Evolutionary conservation across 495 filamentous ascomycete species (phyloP).

Genomic region (Neurospora cerealis): DNA sequence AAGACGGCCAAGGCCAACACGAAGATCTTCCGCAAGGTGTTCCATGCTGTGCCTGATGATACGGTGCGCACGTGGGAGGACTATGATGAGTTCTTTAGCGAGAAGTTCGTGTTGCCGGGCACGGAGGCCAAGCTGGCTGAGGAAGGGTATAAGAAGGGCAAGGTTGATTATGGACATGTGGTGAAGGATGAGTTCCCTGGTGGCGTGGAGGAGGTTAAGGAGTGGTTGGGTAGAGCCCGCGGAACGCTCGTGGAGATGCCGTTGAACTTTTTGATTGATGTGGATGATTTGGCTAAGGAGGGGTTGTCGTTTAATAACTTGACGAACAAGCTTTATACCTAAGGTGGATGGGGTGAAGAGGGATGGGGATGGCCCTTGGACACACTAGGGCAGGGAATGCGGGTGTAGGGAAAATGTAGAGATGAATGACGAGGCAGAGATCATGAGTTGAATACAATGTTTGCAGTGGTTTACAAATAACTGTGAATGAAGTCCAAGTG

Average conservation of each 20-base stretch:
- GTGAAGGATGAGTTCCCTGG: slow-evolving; percentile 67
- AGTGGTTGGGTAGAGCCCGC: slow-evolving; percentile 59
- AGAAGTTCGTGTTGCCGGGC: slow-evolving; percentile 55
- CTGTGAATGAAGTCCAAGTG: neutral
- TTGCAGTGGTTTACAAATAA: neutral
- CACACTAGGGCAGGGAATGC: neutral
- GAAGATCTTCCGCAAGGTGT: slow-evolving; percentile 72
- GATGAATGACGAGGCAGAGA: neutral
- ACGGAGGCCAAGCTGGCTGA: slow-evolving; percentile 16
- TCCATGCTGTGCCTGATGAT: slow-evolving; percentile 84
- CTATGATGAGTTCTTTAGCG: slow-evolving; percentile 71
- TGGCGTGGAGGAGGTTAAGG: slow-evolving; percentile 68
- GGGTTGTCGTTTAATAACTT: slow-evolving; percentile 70
- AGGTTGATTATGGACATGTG: slow-evolving; percentile 72
- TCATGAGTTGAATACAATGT: neutral
- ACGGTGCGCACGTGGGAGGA: slow-evolving; percentile 68
- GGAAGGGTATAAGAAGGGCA: slow-evolving; percentile 25
- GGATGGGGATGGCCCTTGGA: neutral
- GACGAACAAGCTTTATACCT: slow-evolving; percentile 81
- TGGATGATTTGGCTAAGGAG: slow-evolving; percentile 77
- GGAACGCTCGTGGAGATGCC: slow-evolving; percentile 91
- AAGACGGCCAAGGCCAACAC: slow-evolving; percentile 69
- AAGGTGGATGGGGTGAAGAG: neutral
- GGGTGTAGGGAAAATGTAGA: neutral
- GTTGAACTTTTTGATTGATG: slow-evolving; percentile 72